phyloP scores from a whole-genome alignment of 768 basidiomycete species.

The Termitomyces sp. region DNA sequence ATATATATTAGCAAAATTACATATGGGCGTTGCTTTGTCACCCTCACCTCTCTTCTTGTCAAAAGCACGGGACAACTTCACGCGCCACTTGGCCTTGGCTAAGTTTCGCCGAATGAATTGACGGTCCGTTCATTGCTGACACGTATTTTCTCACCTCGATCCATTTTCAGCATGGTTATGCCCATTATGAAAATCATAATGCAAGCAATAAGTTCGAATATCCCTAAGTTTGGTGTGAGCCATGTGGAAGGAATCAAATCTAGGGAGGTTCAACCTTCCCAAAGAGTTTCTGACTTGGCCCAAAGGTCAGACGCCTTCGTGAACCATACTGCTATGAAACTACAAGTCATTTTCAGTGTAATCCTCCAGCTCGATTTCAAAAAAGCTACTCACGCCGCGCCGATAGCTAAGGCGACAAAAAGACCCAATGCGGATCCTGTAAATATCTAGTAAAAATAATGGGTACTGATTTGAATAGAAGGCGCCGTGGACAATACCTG shows the following conservation, averaged over 20 bases:
- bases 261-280: conserved; percentile 68
- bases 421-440: conserved; percentile 71
- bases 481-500: conserved; percentile 35
- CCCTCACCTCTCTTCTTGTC: conserved; percentile 29
- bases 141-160: conserved; percentile 40
- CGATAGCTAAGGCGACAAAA: conserved; percentile 75
- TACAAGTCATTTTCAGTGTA: conserved; percentile 10
- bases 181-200: conserved; percentile 93
- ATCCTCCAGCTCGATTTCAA: not conserved
- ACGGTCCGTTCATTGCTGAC: too few relatives aligned
- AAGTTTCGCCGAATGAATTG: not conserved
- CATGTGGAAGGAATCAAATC: not conserved
- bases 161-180: conserved; percentile 91
- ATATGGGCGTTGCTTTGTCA: not conserved
- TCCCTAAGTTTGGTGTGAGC: conserved; percentile 32
- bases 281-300: conserved; percentile 78
- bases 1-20: not conserved
- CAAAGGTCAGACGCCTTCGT: conserved; percentile 84
- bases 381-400: conserved; percentile 53
- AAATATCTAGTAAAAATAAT: conserved; percentile 51
- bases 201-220: conserved; percentile 65
- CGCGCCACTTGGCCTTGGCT: conserved; percentile 91
- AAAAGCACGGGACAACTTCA: conserved; percentile 83
- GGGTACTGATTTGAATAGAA: not conserved
- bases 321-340: conserved; percentile 93